Conservation (phyloP, 1,139 yeast genomes). For the Sugiyamaella castrensis region DNA sequence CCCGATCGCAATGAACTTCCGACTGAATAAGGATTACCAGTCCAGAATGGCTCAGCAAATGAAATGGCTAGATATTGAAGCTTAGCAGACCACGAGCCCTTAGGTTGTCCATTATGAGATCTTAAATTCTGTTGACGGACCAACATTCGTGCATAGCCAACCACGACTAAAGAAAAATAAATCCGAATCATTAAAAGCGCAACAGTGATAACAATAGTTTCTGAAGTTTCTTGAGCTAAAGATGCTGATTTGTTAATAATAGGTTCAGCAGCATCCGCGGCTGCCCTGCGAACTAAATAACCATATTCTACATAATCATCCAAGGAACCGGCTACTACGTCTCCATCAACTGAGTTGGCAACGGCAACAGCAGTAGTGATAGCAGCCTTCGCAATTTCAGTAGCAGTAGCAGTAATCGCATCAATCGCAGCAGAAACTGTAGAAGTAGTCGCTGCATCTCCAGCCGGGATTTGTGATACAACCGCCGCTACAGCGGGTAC, state of each 20-base stretch:
- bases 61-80: conserved; percentile 32
- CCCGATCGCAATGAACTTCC: conserved; percentile 2
- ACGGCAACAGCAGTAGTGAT: not conserved
- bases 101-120: conserved; percentile 36
- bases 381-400: not conserved
- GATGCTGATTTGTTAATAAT: conserved; percentile 56
- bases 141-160: conserved; percentile 54
- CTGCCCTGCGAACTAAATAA: conserved; percentile 4
- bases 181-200: conserved; percentile 53
- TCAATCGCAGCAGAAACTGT: conserved; percentile 24
- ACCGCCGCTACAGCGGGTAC: conserved; percentile 9
- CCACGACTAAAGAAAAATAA: conserved; percentile 62
- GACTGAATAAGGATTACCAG: conserved; percentile 47
- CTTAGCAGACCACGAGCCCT: conserved; percentile 34
- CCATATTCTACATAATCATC: conserved; percentile 6
- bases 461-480: conserved; percentile 10
- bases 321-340: conserved; percentile 17
- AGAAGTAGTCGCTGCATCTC: conserved; percentile 5
- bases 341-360: conserved; percentile 10
- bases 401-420: conserved; percentile 14
- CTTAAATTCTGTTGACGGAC: conserved; percentile 37
- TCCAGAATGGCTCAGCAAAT: conserved; percentile 38
- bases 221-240: conserved; percentile 64
- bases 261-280: conserved; percentile 1
- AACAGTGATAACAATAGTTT: conserved; percentile 58